Evolutionary conservation across 208 protist species (phyloP), one percentile per base, ranked within the genome.

Genomic region (Herpetomonas tarakana): DNA sequence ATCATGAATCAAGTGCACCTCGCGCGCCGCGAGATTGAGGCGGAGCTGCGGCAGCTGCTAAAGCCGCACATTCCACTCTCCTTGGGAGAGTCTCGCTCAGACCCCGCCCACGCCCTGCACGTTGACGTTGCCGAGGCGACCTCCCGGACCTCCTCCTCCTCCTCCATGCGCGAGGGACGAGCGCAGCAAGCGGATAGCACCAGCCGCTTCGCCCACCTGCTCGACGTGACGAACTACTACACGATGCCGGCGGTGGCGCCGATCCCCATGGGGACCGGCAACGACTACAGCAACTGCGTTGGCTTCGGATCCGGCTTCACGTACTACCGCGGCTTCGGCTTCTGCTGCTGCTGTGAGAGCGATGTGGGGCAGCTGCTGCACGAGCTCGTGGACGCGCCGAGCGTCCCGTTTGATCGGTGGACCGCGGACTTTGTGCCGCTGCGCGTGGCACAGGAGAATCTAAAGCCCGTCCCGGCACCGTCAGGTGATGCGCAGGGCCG

Each of bases 381-480:
- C 22, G 19, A 68, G n/a, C 76, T 65, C 7, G 56, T 81, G 44
- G 41, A 30, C 2, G 76, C 85, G 4, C 85, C 82, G 14, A 64
- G 63, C 21, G 65, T 83, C 19, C 81, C 73, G 14, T 94, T 94
- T 58, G 88, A 94, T 64, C 85, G 83, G 3, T 95, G 88, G 86
- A 60, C 50, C 4, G 81, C 60, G 0, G 71, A 56, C 27, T 59
- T 94, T 29, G 76, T 86, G 49, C 82, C 88, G 27, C 58, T 91
- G 38, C 59, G 59, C n/a, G 56, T 78, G 1, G 78, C 81, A 4
- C 73, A 75, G 52, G 51, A 61, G 3, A 59, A 72, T 4, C 49
- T 64, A 47, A 30, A 46, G 29, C 19, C 55, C 12, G 29, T 74
- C 38, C 27, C 51, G 18, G 21, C 28, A 16, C 11, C 11, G 29